Evolutionary conservation across 2,329 filamentous ascomycete genomes (phyloP), one percentile per base, ranked within the genome.

Genomic region (Grosmannia huntii): DNA sequence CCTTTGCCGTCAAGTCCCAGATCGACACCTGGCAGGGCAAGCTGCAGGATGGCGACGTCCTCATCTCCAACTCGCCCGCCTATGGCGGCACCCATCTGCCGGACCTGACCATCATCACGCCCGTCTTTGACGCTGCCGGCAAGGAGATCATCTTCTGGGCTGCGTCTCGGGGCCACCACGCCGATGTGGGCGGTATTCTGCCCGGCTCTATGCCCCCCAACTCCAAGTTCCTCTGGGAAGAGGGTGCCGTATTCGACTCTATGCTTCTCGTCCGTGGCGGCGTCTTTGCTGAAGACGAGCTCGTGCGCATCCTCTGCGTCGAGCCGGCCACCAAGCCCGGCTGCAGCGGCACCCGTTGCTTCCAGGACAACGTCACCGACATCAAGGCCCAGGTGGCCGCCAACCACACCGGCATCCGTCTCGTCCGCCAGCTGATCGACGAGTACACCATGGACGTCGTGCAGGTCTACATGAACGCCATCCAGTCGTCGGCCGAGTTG

Each of bases 151-250:
- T 90, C 56, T 92, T 92, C 70, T 92, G 90, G 61, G 87, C 89
- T 1, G 88, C 88, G 0, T 89, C 85, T 2, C 80, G 88, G 41
- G 88, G 87, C 0, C 88, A 94, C 67, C 88, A 92, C 64, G 87
- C 88, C 10, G 88, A 94, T 65, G 38, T 49, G 41, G 46, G 31
- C 12, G 89, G 89, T 10, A 90, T 91, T 51, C 76, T 90, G 0
- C 87, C 89, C 0, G 89, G 89, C 0, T 89, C 84, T 1, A 92
- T 94, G 89, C 89, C 89, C 1, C 85, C 88, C 1, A 81, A 86
- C 60, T 88, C 84, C 0, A 79, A 80, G 16, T 78, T 81, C 60
- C 74, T 86, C 3, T 84, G 73, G 66, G 79, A 86, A 65, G 84
- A 86, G 68, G 84, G 84, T 1, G 81, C 82, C 0, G 75, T 80